phyloP scores from a whole-genome alignment of 176 grass and related monocot genomes.

The Avena insularis region DNA sequence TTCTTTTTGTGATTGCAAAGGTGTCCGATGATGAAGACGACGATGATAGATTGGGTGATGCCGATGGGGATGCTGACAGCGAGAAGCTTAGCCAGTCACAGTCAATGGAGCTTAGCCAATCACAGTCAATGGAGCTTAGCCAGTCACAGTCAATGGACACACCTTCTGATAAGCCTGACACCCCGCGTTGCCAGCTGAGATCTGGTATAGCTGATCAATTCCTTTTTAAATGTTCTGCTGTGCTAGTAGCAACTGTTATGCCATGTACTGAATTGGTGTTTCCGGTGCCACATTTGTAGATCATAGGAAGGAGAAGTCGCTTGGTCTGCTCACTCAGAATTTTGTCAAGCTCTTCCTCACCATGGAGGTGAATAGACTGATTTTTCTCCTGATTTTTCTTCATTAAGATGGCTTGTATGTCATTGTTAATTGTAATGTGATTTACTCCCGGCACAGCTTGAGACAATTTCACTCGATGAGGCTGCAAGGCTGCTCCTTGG shows the following conservation, averaged over 20 bases:
- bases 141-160: conserved; percentile 19
- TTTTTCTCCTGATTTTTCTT: background rate
- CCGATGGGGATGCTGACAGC: conserved; percentile 49
- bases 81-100: conserved; percentile 54
- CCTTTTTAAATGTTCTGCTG: background rate
- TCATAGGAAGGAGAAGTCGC: conserved; percentile 87
- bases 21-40: conserved; percentile 75
- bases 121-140: conserved; percentile 36
- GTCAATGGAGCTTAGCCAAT: conserved; percentile 37
- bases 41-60: conserved; percentile 57
- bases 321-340: conserved; percentile 88
- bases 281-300: conserved; percentile 38
- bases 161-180: conserved; percentile 44
- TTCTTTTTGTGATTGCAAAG: conserved; percentile 41
- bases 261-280: background rate
- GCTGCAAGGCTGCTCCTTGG: conserved; percentile 78
- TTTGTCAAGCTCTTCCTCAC: conserved; percentile 95
- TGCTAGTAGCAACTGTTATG: background rate
- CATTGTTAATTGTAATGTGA: background rate
- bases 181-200: conserved; percentile 44
- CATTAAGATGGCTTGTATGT: background rate
- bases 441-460: conserved; percentile 46
- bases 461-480: conserved; percentile 53
- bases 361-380: conserved; percentile 57
- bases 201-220: conserved; percentile 52